Evolutionary conservation across 805 yeast genomes (phyloP), one percentile per base, ranked within the genome.

Genomic region (Lachancea mirantina): DNA sequence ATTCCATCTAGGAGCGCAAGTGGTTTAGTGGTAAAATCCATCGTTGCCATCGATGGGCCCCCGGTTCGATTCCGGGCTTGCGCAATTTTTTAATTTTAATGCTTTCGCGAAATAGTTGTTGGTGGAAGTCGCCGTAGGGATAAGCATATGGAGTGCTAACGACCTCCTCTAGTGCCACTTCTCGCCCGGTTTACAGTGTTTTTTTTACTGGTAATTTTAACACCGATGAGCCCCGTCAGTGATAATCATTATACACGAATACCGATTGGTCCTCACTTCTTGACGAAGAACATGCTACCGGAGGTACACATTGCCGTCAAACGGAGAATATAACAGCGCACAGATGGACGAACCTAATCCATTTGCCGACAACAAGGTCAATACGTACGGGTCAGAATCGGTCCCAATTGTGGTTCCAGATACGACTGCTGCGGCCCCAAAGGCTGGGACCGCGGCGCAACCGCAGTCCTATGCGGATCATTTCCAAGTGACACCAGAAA

Each of bases 41-140:
- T 62, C 69, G 70, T 67, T 66, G 71, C 72, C 72, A 66, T 67
- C 69, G 69, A 62, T 57, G 68, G 64, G 70, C 70, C 72, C 72
- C 71, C 70, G 72, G 72, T 66, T 66, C 72, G 72, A 66, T 66
- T 66, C 72, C 72, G 70, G 71, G 72, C 69, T 63, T 60, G 65
- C 71, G 71, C 71, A 66, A 51, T 43, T 40, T 39, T 52, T 60
- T 57, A 11, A 8, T 10, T 8, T 19, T 19, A 8, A 19, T 19
- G n/a, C n/a, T n/a, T n/a, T n/a, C n/a, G n/a, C n/a, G n/a, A n/a
- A n/a, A n/a, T n/a, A n/a, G n/a, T n/a, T n/a, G n/a, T n/a, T n/a
- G n/a, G n/a, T n/a, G n/a, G n/a, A n/a, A n/a, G n/a, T n/a, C n/a
- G n/a, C n/a, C n/a, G n/a, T n/a, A n/a, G n/a, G n/a, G n/a, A n/a